Evolutionary conservation across 2,329 filamentous ascomycete genomes (phyloP).

Genomic region (Sclerotiophoma versabilis): DNA sequence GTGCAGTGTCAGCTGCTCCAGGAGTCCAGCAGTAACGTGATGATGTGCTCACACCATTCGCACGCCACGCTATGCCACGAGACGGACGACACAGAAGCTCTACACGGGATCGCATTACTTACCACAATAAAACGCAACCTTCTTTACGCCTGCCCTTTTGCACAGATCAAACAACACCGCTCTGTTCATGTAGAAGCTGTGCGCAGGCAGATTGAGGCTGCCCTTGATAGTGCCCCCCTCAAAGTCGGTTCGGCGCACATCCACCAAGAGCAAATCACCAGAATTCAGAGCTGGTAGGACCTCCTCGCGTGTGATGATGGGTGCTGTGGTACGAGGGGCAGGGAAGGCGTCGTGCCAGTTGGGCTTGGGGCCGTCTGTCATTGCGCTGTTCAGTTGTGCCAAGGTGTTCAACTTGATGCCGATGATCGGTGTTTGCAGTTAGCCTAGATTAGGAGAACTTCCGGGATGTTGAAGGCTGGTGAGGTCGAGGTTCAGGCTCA

Average conservation of each 20-base stretch:
- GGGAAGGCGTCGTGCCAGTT: slow-evolving; percentile 55
- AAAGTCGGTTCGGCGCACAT: slow-evolving; percentile 57
- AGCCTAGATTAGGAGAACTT: neutral
- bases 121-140: slow-evolving; percentile 58
- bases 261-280: slow-evolving; percentile 51
- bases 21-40: neutral
- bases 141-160: slow-evolving; percentile 54
- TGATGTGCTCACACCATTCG: slow-evolving; percentile 27
- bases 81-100: neutral
- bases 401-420: neutral
- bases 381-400: slow-evolving; percentile 3
- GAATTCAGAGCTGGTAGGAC: slow-evolving; percentile 47
- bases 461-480: no score
- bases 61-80: slow-evolving; percentile 20
- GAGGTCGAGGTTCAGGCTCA: no score
- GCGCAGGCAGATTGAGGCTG: slow-evolving; percentile 58
- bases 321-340: slow-evolving; percentile 47
- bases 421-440: neutral
- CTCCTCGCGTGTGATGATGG: slow-evolving; percentile 48
- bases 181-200: slow-evolving; percentile 56
- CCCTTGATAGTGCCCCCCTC: slow-evolving; percentile 55
- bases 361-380: slow-evolving; percentile 28
- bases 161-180: slow-evolving; percentile 54
- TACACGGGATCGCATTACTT: slow-evolving; percentile 20
- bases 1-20: slow-evolving; percentile 2